phyloP scores from a whole-genome alignment of 768 basidiomycete genomes.

The Saitozyma podzolica region DNA sequence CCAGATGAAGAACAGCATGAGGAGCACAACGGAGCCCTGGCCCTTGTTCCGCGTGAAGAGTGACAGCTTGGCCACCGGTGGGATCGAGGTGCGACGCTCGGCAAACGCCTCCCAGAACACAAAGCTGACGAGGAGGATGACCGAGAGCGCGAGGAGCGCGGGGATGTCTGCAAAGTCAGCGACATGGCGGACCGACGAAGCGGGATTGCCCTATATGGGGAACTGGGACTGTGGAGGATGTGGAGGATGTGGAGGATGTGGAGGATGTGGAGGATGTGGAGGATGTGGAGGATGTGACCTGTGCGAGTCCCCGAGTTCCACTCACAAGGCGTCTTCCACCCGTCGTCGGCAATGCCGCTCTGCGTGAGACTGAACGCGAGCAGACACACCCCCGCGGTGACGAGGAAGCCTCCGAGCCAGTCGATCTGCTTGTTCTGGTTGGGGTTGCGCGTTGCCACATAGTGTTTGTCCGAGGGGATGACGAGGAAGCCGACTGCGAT shows the following conservation, averaged over 20 bases:
- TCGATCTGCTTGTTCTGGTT: constrained; percentile 53
- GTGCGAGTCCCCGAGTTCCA: not conserved
- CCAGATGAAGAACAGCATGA: constrained; percentile 16
- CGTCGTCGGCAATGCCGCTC: constrained; percentile 59
- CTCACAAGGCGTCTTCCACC: constrained; percentile 64
- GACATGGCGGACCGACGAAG: not conserved
- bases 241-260: too few species aligned
- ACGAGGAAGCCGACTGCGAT: constrained; percentile 60
- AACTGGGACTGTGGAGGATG: constrained; percentile 14
- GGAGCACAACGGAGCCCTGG: constrained; percentile 17
- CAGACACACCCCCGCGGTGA: constrained; percentile 64
- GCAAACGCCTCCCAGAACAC: constrained; percentile 65
- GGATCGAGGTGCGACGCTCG: constrained; percentile 51
- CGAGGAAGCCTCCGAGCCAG: constrained; percentile 70
- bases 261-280: too few species aligned
- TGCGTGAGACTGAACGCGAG: constrained; percentile 71
- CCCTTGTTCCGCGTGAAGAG: constrained; percentile 25
- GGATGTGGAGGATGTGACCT: constrained; percentile 12
- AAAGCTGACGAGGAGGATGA: constrained; percentile 63
- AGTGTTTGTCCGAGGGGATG: constrained; percentile 60
- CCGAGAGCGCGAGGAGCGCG: constrained; percentile 62
- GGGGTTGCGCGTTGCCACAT: constrained; percentile 20
- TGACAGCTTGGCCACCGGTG: constrained; percentile 31
- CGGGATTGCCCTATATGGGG: too few species aligned
- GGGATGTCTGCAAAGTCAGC: constrained; percentile 61